Conservation (phyloP, 2,329 filamentous ascomycete genomes). For the Colletotrichum somersetense region DNA sequence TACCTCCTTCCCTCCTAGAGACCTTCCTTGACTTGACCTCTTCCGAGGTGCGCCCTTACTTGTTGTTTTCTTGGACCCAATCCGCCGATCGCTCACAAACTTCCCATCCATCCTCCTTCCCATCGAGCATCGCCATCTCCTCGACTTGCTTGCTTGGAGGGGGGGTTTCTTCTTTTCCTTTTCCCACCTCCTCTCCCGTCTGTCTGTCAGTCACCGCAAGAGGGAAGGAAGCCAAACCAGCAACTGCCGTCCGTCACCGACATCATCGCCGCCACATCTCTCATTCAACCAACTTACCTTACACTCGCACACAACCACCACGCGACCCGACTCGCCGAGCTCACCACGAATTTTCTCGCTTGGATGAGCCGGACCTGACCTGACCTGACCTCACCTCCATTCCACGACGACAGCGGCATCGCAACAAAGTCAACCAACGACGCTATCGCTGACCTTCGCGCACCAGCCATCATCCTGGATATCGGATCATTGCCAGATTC, state of each 20-base stretch:
- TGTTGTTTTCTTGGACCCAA: slow-evolving; percentile 13
- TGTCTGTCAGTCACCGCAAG: too few species aligned
- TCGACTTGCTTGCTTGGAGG: neutral
- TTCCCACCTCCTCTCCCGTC: neutral
- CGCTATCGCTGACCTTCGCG: slow-evolving; percentile 9
- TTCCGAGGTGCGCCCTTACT: neutral
- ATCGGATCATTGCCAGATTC: slow-evolving; percentile 25
- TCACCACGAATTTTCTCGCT: neutral
- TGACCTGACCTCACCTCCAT: slow-evolving; percentile 12
- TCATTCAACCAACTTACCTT: neutral
- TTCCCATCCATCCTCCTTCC: slow-evolving; percentile 1
- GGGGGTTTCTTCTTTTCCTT: neutral
- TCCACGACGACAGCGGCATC: slow-evolving; percentile 20
- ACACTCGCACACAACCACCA: neutral
- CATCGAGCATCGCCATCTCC: slow-evolving; percentile 15
- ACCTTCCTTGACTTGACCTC: neutral
- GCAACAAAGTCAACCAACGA: neutral
- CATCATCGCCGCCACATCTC: slow-evolving; percentile 1
- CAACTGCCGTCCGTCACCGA: neutral
- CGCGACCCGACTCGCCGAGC: neutral
- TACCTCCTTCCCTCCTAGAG: slow-evolving; percentile 11
- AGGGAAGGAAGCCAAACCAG: neutral
- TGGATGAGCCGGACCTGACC: slow-evolving; percentile 6
- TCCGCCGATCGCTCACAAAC: slow-evolving; percentile 21
- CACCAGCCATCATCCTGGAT: slow-evolving; percentile 7